Evolutionary conservation across 2,329 filamentous ascomycete genomes (phyloP).

Genomic region (Aspergillus glaucus): DNA sequence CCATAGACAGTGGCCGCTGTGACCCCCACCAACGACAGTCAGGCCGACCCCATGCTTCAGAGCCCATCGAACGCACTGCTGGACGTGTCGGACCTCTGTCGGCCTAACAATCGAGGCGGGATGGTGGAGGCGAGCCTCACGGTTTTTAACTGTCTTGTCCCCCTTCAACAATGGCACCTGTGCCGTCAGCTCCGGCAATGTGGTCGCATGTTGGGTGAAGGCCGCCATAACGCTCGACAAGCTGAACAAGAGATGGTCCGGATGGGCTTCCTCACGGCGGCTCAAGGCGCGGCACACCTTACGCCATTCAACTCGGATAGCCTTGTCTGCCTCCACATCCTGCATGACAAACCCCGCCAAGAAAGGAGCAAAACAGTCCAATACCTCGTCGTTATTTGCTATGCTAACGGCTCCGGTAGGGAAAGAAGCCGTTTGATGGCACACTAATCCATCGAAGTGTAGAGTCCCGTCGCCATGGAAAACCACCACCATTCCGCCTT

Average conservation of each 20-base stretch:
- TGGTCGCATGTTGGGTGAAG: conserved; percentile 45
- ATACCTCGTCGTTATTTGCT: conserved; percentile 36
- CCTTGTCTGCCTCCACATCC: conserved; percentile 24
- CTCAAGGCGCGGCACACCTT: conserved; percentile 47
- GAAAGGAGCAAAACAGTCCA: conserved; percentile 51
- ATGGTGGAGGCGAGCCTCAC: conserved; percentile 42
- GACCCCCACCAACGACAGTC: conserved; percentile 52
- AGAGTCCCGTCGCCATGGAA: conserved; percentile 49
- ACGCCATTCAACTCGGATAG: conserved; percentile 42
- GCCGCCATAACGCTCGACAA: conserved; percentile 45
- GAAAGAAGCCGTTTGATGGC: conserved; percentile 43
- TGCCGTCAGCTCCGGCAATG: conserved; percentile 38
- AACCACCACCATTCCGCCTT: conserved; percentile 42
- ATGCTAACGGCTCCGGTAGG: conserved; percentile 43
- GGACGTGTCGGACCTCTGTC: conserved; percentile 44
- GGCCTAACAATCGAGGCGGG: conserved; percentile 45
- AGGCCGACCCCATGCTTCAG: conserved; percentile 40
- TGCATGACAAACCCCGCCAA: conserved; percentile 42
- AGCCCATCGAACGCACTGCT: conserved; percentile 54
- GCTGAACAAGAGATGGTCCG: conserved; percentile 43
- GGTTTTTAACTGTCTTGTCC: conserved; percentile 26
- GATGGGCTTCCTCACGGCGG: conserved; percentile 30
- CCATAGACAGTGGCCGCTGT: conserved; percentile 54
- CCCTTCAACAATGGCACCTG: conserved; percentile 32
- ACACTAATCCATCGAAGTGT: conserved; percentile 45